Percentiles rank a stretch among this genome's conserved stretches.
Conservation (phyloP, 2,329 filamentous ascomycete genomes). For the Paramyrothecium sp. region DNA sequence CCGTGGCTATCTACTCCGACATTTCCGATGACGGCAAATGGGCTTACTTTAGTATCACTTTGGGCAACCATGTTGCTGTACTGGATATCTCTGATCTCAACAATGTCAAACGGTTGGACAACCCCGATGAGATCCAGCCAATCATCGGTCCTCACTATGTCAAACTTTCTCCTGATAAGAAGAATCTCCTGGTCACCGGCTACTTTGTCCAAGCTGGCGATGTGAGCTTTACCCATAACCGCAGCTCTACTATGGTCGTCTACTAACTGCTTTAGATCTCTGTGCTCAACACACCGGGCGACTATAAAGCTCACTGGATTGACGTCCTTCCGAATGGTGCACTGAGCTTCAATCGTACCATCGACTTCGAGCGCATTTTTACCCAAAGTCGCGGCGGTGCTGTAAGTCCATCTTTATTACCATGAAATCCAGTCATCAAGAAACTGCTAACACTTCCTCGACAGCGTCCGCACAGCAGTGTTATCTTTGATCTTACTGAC, state of each 20-base stretch:
- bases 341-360: slow-evolving; percentile 58
- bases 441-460: not conserved
- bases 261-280: slow-evolving; percentile 39
- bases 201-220: slow-evolving; percentile 65
- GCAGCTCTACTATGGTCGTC: too few species aligned
- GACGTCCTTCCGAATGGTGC: slow-evolving; percentile 54
- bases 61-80: slow-evolving; percentile 57
- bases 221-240: slow-evolving; percentile 17
- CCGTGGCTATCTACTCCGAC: slow-evolving; percentile 59
- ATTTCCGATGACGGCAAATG: slow-evolving; percentile 56
- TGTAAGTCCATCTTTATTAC: slow-evolving; percentile 9
- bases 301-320: slow-evolving; percentile 63
- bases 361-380: slow-evolving; percentile 55
- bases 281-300: slow-evolving; percentile 58
- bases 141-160: slow-evolving; percentile 63
- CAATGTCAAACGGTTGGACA: slow-evolving; percentile 59
- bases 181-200: slow-evolving; percentile 62
- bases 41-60: slow-evolving; percentile 59
- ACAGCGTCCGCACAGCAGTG: slow-evolving; percentile 51
- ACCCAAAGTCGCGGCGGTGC: slow-evolving; percentile 51
- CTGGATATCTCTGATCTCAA: slow-evolving; percentile 61
- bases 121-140: slow-evolving; percentile 57
- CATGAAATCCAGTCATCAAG: not conserved
- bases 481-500: slow-evolving; percentile 57
- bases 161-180: slow-evolving; percentile 63